Percentiles rank a stretch among this genome's conserved stretches.
phyloP scores from a whole-genome alignment of 306 rosid species.

The Dicorynia guianensis region DNA sequence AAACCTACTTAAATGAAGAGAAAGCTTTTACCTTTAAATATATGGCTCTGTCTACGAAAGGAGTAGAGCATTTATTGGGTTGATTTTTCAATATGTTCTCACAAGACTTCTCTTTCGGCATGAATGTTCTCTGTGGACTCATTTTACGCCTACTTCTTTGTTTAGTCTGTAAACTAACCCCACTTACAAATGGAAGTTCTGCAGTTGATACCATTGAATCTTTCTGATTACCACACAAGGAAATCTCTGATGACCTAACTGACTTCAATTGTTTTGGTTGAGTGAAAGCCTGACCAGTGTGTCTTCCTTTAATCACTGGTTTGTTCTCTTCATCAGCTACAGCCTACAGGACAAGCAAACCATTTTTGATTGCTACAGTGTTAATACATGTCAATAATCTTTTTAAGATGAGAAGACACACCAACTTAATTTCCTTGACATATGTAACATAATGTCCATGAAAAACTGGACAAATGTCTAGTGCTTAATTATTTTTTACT shows the following conservation, averaged over 20 bases:
- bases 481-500: not conserved
- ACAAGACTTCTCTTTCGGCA: conserved; percentile 54
- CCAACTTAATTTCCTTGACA: not conserved
- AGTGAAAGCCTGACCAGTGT: conserved; percentile 49
- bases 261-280: conserved; percentile 62
- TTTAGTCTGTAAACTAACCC: conserved; percentile 57
- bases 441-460: not conserved
- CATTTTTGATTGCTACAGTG: conserved; percentile 28
- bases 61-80: conserved; percentile 50
- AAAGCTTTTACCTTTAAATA: conserved; percentile 52
- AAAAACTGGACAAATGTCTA: not conserved
- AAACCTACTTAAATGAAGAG: conserved; percentile 12
- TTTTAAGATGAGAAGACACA: not conserved
- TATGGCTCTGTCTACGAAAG: conserved; percentile 37
- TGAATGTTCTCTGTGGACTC: conserved; percentile 50
- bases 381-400: conserved; percentile 31
- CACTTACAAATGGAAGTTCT: conserved; percentile 54
- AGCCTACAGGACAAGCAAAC: conserved; percentile 55
- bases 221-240: conserved; percentile 55
- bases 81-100: conserved; percentile 53
- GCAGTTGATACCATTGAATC: conserved; percentile 49
- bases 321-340: conserved; percentile 54
- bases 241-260: conserved; percentile 55
- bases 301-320: conserved; percentile 63
- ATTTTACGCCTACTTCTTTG: conserved; percentile 69